Evolutionary conservation across 129 eudicot species (phyloP), one percentile per base, ranked within the genome.

Genomic region (Ambrosia artemisiifolia): DNA sequence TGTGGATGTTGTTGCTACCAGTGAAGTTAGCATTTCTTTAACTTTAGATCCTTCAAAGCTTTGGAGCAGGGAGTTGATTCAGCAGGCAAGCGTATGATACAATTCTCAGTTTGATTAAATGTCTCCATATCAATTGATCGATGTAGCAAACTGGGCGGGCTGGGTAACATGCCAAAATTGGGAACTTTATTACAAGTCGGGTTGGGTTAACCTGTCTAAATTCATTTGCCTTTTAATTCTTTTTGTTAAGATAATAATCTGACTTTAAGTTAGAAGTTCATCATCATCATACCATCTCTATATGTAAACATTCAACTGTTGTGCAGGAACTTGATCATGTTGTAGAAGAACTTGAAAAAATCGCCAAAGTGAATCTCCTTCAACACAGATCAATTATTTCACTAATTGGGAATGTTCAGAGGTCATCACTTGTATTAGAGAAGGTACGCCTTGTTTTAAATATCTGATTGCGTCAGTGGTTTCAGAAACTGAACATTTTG

Each of bases 1-100:
- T 10, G 96, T 90, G 67, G 98, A 94, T 83, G 97, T 94, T 72
- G 96, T 90, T 50, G 93, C 98, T 66, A 90, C 98, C 48, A 94
- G 96, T 78, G 98, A 94, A 83, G 98, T 94, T 60, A 90, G 97
- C 74, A 88, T 94, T 57, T 94, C 96, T 47, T 80, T 92, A 77
- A 92, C 96, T 55, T 73, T 92, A 82, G 96, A 87, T 78, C 94
- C 96, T 35, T 88, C 96, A 33, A 92, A 92, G 85, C 87, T 92
- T 66, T 92, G 96, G 97, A 84, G 87, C 80, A 83, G 97, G 83
- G 97, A 92, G 72, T 79, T 92, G 49, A 86, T 92, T 79, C 91
- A 92, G 81, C 97, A 92, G 97, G 97, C 89, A 85, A 75, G 67
- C 46, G 81, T 88, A 76, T 10, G 73, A 81, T 59, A 30, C 50